phyloP scores from a whole-genome alignment of 2,329 filamentous ascomycete genomes.

The Trichoderma aggressivum region DNA sequence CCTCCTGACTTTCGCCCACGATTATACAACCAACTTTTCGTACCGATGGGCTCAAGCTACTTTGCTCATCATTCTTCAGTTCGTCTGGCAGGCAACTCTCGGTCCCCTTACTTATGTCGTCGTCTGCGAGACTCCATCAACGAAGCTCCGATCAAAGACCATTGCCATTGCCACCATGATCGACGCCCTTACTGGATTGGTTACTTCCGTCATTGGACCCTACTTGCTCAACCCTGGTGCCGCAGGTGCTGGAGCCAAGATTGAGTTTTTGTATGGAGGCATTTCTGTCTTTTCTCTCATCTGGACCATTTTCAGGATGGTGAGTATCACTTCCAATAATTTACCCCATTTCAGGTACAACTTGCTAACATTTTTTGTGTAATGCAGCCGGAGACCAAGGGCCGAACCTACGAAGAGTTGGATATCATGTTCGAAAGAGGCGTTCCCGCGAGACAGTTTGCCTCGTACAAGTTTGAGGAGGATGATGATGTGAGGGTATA shows the following conservation, averaged over 20 bases:
- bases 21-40: slow-evolving; percentile 1
- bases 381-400: slow-evolving; percentile 48
- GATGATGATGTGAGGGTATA: not conserved
- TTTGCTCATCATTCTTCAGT: slow-evolving; percentile 50
- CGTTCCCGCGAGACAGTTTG: slow-evolving; percentile 33
- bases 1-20: slow-evolving; percentile 28
- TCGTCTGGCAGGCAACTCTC: slow-evolving; percentile 53
- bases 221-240: slow-evolving; percentile 16
- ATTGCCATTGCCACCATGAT: slow-evolving; percentile 30
- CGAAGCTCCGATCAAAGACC: slow-evolving; percentile 53
- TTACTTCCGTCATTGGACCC: slow-evolving; percentile 15
- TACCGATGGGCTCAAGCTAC: slow-evolving; percentile 41
- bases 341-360: not conserved
- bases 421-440: slow-evolving; percentile 33
- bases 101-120: slow-evolving; percentile 54
- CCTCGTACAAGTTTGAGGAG: slow-evolving; percentile 18
- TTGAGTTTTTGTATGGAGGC: slow-evolving; percentile 16
- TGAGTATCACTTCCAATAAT: not conserved
- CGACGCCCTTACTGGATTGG: slow-evolving; percentile 3
- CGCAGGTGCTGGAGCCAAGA: slow-evolving; percentile 14
- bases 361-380: not conserved
- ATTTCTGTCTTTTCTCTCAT: slow-evolving; percentile 15
- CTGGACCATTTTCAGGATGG: slow-evolving; percentile 16
- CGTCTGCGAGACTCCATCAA: slow-evolving; percentile 52
- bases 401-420: slow-evolving; percentile 43